Evolutionary conservation across 2,329 filamentous ascomycete species (phyloP).

Genomic region (Cercospora janseana): DNA sequence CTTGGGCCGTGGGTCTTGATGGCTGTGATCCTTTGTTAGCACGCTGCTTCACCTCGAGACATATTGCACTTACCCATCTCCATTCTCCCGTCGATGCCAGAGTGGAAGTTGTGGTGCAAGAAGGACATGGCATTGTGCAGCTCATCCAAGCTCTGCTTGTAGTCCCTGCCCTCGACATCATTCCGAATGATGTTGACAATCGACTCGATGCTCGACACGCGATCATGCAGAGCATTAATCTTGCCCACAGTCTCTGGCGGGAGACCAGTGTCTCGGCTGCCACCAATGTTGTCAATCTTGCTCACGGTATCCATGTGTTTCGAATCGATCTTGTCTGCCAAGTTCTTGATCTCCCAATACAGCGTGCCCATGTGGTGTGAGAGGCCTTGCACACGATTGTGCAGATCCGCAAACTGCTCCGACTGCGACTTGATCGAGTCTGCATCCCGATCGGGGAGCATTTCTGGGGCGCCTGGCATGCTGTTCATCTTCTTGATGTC

Average conservation of each 20-base stretch:
- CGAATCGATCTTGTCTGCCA: slow-evolving; percentile 54
- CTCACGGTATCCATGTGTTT: slow-evolving; percentile 54
- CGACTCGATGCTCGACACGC: slow-evolving; percentile 47
- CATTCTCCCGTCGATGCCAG: slow-evolving; percentile 49
- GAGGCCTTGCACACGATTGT: slow-evolving; percentile 74
- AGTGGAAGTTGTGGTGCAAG: slow-evolving; percentile 49
- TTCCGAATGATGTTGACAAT: slow-evolving; percentile 51
- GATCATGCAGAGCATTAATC: slow-evolving; percentile 23
- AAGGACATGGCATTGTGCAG: slow-evolving; percentile 52
- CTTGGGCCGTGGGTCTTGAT: slow-evolving; percentile 48
- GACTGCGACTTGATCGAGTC: slow-evolving; percentile 44
- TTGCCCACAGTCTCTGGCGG: slow-evolving; percentile 25
- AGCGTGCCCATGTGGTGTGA: slow-evolving; percentile 67
- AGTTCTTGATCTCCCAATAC: slow-evolving; percentile 55
- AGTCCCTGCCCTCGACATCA: slow-evolving; percentile 58
- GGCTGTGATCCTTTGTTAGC: slow-evolving; percentile 11
- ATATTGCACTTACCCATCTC: slow-evolving; percentile 4
- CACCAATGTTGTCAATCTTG: slow-evolving; percentile 52
- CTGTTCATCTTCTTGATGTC: slow-evolving; percentile 33
- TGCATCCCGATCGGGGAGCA: slow-evolving; percentile 39
- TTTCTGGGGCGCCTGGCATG: slow-evolving; percentile 45
- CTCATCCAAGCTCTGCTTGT: slow-evolving; percentile 53
- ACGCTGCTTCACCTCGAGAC: neutral
- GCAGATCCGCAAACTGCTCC: slow-evolving; percentile 76
- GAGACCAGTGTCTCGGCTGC: slow-evolving; percentile 38